Evolutionary conservation across 1,139 yeast genomes (phyloP).

Genomic region (Ogataea hybrid): DNA sequence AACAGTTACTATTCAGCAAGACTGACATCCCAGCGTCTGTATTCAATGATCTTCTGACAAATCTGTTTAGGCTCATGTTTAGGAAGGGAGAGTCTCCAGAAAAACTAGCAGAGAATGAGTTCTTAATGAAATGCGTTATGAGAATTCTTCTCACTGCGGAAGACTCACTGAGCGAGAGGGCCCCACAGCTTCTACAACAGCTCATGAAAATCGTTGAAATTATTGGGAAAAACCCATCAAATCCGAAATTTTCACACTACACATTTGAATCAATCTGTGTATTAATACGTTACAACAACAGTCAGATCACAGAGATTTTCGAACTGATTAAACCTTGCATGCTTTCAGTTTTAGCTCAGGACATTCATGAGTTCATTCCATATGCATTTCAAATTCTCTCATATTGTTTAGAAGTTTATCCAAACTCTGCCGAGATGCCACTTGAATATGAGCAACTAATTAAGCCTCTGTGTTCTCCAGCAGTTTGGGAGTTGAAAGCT

Average conservation of each 20-base stretch:
- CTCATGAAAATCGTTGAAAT: constrained; percentile 65
- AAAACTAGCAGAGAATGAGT: constrained; percentile 92
- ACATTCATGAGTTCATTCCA: constrained; percentile 92
- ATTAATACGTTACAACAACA: constrained; percentile 53
- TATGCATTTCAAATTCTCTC: constrained; percentile 89
- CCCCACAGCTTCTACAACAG: constrained; percentile 56
- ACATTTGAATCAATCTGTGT: constrained; percentile 86
- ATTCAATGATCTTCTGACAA: constrained; percentile 54
- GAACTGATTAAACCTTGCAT: constrained; percentile 64
- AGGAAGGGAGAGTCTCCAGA: constrained; percentile 69
- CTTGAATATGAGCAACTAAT: constrained; percentile 62
- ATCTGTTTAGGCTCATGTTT: constrained; percentile 65
- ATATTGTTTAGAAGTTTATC: constrained; percentile 65
- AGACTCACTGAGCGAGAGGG: constrained; percentile 48
- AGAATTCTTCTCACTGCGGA: constrained; percentile 77
- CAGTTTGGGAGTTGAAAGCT: constrained; percentile 90
- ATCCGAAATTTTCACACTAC: constrained; percentile 90
- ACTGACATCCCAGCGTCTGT: constrained; percentile 60
- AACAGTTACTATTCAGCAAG: constrained; percentile 62
- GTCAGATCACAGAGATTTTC: constrained; percentile 44
- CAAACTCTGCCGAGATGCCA: constrained; percentile 52
- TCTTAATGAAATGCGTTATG: constrained; percentile 85
- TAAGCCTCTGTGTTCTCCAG: constrained; percentile 81
- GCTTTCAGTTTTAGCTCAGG: constrained; percentile 68
- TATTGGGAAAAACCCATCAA: constrained; percentile 87